Evolutionary conservation across 1,284 basidiomycete genomes (phyloP).

Genomic region (Ceratobasidium sp.): DNA sequence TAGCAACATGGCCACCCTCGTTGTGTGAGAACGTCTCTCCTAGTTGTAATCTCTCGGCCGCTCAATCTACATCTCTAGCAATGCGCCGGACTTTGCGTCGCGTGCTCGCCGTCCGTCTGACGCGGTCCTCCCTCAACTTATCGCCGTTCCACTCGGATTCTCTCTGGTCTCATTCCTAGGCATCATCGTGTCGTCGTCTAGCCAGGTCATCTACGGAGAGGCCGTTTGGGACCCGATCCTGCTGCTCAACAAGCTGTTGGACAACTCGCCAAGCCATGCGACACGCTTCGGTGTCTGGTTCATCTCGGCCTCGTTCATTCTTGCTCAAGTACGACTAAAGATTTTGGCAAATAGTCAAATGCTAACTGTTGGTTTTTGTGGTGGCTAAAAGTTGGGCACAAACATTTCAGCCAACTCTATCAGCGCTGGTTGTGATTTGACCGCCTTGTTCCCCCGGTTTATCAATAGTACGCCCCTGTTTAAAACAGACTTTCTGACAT

Average conservation of each 20-base stretch:
- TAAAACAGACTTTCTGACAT: background rate
- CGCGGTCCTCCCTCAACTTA: conserved; percentile 75
- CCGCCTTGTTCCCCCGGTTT: conserved; percentile 80
- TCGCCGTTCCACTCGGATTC: conserved; percentile 80
- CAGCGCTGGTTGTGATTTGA: conserved; percentile 86
- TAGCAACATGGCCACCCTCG: conserved; percentile 80
- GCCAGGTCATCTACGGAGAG: conserved; percentile 78
- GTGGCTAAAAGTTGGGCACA: conserved; percentile 53
- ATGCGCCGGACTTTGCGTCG: conserved; percentile 82
- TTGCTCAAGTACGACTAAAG: conserved; percentile 64
- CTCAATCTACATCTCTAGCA: conserved; percentile 56
- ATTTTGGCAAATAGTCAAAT: background rate
- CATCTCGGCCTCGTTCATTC: conserved; percentile 78
- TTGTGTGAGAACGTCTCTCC: conserved; percentile 60
- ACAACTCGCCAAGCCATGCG: conserved; percentile 68
- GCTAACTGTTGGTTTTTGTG: background rate
- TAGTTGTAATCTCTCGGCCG: conserved; percentile 40
- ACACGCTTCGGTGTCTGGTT: conserved; percentile 75
- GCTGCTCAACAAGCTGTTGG: conserved; percentile 73
- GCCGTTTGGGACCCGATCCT: conserved; percentile 85
- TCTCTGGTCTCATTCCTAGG: conserved; percentile 84
- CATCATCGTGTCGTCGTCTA: conserved; percentile 83
- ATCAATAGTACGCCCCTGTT: conserved; percentile 59
- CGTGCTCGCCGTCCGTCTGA: conserved; percentile 73
- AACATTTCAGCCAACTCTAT: conserved; percentile 89